Evolutionary conservation across 306 rosid species (phyloP).

Genomic region (Mucuna pruriens): DNA sequence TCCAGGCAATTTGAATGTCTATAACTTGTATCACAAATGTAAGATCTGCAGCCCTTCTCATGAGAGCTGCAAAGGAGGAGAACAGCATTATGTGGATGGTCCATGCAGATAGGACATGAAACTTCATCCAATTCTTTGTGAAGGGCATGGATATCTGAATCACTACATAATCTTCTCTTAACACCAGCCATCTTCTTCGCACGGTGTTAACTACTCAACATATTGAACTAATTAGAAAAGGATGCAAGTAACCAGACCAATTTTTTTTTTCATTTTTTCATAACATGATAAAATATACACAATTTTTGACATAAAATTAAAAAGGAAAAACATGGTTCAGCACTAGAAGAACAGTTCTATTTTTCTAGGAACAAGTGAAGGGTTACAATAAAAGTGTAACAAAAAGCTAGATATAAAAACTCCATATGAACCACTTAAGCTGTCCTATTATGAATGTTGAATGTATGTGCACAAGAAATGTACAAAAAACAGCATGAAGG

Average conservation of each 20-base stretch:
- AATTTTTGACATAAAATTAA: not conserved
- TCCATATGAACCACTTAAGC: not conserved
- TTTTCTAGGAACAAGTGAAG: not conserved
- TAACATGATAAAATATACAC: slow-evolving; percentile 26
- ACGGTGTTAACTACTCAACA: slow-evolving; percentile 84
- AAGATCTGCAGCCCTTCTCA: slow-evolving; percentile 97
- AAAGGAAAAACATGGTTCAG: not conserved
- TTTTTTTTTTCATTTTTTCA: slow-evolving; percentile 32
- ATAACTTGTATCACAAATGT: slow-evolving; percentile 93
- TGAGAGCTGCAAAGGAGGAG: slow-evolving; percentile 96
- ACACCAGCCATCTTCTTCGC: slow-evolving; percentile 98
- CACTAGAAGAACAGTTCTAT: not conserved
- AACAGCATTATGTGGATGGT: slow-evolving; percentile 99
- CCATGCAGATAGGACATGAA: slow-evolving; percentile 99
- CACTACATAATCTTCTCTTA: slow-evolving; percentile 92
- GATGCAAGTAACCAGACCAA: slow-evolving; percentile 34
- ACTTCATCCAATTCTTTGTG: slow-evolving; percentile 98
- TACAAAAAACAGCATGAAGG: not conserved
- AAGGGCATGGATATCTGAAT: slow-evolving; percentile 87
- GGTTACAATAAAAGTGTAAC: not conserved
- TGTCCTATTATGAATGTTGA: not conserved
- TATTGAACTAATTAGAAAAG: slow-evolving; percentile 73
- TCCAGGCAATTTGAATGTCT: slow-evolving; percentile 99
- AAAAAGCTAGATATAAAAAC: not conserved
- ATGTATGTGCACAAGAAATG: not conserved